Base-by-base conservation (phyloP, 2,329 filamentous ascomycete genomes). In the Pseudocercospora macadamiae region DNA sequence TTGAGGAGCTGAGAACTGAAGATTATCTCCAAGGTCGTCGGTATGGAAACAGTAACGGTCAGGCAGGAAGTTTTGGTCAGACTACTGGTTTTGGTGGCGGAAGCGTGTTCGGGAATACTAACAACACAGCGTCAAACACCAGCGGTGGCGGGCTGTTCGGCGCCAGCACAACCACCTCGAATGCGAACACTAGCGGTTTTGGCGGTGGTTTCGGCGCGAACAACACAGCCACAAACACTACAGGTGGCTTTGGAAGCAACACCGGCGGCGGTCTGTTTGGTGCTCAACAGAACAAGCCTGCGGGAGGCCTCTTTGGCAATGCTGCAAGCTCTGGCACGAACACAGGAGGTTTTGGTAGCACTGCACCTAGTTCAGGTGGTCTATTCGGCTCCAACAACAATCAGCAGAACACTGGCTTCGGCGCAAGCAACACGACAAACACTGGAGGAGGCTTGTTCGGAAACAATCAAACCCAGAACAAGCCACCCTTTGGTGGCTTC, bases 1-100 rank as follows among this genome's bases (percentile, higher is more conserved):
- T 90, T n/a, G 95, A 89, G 63, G 80, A 82, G 65, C 60, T 82
- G 66, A 75, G 80, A 63, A 57, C 96, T 61, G 91, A 86, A 45
- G 95, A 99, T 75, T 99, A 99, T 73, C 85, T 88, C 59, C 89
- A 93, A 74, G 93, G 93, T 51, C 87, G 93, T 59, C 88, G 89
- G 54, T 91, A 85, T 72, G 95, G 93, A 30, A 96, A 93, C 75
- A 83, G 84, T 39, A 91, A 89, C 62, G 91, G 91, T 26, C 89
- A 92, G 65, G 80, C 86, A 47, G 92, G 92, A 59, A 90, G 89
- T 6, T 97, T 97, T 74, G 93, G 92, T 16, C 82, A 87, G 59
- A 82, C 79, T 66, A 84, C 83, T 2, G 78, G 78, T 1, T 82
- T 80, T 51, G 73, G n/a, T n/a, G n/a, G 72, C 45, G 79, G 76